Base-by-base conservation (phyloP, 495 filamentous ascomycete species). In the Corynascus novoguineensis region DNA sequence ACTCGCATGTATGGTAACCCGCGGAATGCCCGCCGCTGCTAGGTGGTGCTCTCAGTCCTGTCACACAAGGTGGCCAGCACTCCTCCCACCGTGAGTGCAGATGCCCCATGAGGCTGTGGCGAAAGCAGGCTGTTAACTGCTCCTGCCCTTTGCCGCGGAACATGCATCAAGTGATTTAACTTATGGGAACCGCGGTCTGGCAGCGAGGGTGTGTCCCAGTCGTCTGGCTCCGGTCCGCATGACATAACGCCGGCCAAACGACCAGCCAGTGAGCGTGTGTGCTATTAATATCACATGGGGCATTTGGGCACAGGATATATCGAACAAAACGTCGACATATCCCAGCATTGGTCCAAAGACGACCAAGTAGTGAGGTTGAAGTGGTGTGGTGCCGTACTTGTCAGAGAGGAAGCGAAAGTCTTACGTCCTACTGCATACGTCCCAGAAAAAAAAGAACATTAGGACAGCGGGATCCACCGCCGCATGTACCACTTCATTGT, bases 401-500 rank as follows among this genome's bases (percentile, higher is more conserved):
- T 35, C 32, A 35, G 38, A 19, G 24, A 24, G 14, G 14, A 27
- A 17, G 17, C 4, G 34, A 52, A 17, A 11, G 19, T n/a, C n/a
- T n/a, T n/a, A n/a, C n/a, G n/a, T n/a, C n/a, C 12, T 31, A 50
- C 12, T 15, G 5, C 17, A 28, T 15, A 15, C 27, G 6, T 5
- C 2, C 27, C 22, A 28, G 12, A 27, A 14, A 27, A 6, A 3
- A 31, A 17, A 8, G 7, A 12, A 0, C 28, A 49, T 49, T 48
- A 28, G 14, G 5, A 31, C 45, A 19, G 46, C 46, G 15, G 35
- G 12, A 22, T 15, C 17, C 2, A 47, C 8, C 17, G 27, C 27
- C 46, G 46, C n/a, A n/a, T n/a, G n/a, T 35, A 34, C 22, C 28
- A 49, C 46, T 35, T 17, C 46, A 35, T 49, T 29, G 41, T 52